Conservation (phyloP, 257 asterid species). For the Asclepias syriaca region DNA sequence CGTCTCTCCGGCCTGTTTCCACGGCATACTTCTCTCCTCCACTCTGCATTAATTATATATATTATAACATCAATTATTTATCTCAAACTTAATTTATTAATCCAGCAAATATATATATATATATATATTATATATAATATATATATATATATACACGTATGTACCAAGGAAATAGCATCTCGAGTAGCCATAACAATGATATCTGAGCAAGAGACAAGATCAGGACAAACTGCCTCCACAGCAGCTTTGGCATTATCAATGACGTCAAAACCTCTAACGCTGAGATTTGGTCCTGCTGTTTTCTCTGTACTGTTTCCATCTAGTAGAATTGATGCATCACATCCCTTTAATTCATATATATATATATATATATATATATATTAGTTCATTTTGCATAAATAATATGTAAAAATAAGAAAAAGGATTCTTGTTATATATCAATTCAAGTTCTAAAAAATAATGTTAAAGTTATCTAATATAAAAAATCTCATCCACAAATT, state of each 20-base stretch:
- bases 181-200: conserved; percentile 13
- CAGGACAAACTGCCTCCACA: conserved; percentile 10
- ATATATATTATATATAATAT: neutral
- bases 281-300: conserved; percentile 9
- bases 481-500: too few species aligned
- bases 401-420: too few species aligned
- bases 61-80: too few species aligned
- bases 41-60: conserved; percentile 17
- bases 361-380: neutral
- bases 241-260: conserved; percentile 15
- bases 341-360: conserved; percentile 2
- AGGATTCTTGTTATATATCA: too few species aligned
- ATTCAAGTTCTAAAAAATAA: too few species aligned
- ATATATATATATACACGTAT: too few species aligned
- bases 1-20: conserved; percentile 49
- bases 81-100: neutral
- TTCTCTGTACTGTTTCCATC: conserved; percentile 7
- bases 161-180: conserved; percentile 10
- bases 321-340: conserved; percentile 19
- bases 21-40: conserved; percentile 49
- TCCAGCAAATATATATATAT: neutral
- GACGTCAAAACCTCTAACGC: conserved; percentile 16
- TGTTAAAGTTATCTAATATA: too few species aligned
- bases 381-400: neutral
- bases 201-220: conserved; percentile 11